Base-by-base conservation (phyloP, 208 protist genomes). In the Willaertia magna region DNA sequence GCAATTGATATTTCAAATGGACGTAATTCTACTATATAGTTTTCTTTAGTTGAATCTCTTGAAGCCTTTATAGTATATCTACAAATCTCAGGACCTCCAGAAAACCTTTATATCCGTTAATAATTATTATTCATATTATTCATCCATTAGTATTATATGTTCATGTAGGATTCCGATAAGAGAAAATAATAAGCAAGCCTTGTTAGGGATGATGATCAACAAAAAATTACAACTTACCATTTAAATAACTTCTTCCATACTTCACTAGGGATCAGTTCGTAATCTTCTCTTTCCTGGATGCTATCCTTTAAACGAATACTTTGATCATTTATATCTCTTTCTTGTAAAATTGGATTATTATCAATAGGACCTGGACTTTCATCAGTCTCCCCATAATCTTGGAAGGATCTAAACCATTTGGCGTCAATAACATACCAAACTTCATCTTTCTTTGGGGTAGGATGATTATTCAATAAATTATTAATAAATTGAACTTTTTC, bases 171-270 rank as follows among this genome's bases (percentile, higher is more conserved):
- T n/a, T n/a, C n/a, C n/a, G n/a, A n/a, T n/a, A n/a, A n/a, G n/a
- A n/a, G n/a, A n/a, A n/a, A n/a, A n/a, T n/a, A n/a, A n/a, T n/a
- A n/a, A n/a, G n/a, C n/a, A n/a, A n/a, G n/a, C n/a, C n/a, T n/a
- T n/a, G n/a, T n/a, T n/a, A n/a, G n/a, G n/a, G n/a, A n/a, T n/a
- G n/a, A n/a, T n/a, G n/a, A n/a, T n/a, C n/a, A n/a, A n/a, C n/a
- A n/a, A n/a, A n/a, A n/a, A n/a, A n/a, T n/a, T n/a, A n/a, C n/a
- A 30, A 18, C 51, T 16, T 84, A 84, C 79, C 42, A 84, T 67
- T 4, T 22, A 4, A n/a, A 9, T 34, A 84, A 84, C 20, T 18
- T 16, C 20, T 84, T 40, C 79, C 79, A 84, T 12, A 48, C 30
- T 51, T 40, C 7, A 39, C 16, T 12, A 51, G 79, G 79, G 12